A percentile compares a stretch with the other conserved stretches of the same genome.
Evolutionary conservation across 2,329 filamentous ascomycete genomes (phyloP).

Genomic region (Verticillium klebahnii): DNA sequence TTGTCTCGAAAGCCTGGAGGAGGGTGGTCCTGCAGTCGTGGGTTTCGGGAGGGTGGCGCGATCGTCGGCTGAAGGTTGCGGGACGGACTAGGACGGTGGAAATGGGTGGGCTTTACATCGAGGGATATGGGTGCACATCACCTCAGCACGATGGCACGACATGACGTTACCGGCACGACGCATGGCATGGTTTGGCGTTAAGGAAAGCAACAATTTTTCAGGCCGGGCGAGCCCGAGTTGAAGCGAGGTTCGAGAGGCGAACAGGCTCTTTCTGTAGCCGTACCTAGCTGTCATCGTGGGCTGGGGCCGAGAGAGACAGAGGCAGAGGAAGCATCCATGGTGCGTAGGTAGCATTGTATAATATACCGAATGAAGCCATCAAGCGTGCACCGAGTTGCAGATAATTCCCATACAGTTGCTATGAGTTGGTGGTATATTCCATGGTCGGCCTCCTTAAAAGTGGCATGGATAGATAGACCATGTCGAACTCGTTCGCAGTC

Average conservation of each 20-base stretch:
- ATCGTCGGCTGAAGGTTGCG: neutral
- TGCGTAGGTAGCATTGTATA: neutral
- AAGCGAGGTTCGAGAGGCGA: neutral
- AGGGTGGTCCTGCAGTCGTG: neutral
- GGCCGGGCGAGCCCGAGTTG: neutral
- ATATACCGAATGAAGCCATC: neutral
- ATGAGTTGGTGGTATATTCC: too few relatives aligned
- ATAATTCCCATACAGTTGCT: too few relatives aligned
- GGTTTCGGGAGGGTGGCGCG: neutral
- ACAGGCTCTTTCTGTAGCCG: neutral
- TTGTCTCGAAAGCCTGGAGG: too few relatives aligned
- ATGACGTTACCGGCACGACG: constrained; percentile 10
- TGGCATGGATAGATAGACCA: neutral
- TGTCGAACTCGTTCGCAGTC: neutral
- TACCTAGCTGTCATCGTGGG: neutral
- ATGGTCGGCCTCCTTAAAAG: neutral
- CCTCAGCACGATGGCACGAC: constrained; percentile 11
- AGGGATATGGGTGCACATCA: neutral
- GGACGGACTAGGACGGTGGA: neutral
- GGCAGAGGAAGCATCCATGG: neutral
- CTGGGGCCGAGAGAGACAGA: neutral
- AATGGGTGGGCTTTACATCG: neutral
- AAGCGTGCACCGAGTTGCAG: neutral
- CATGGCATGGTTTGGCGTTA: constrained; percentile 30
- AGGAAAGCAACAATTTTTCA: constrained; percentile 7